These are phyloP conservation scores for Neurospora tetraspora DNA, from an alignment of 495 filamentous ascomycete species.

Conservation along the genomic window DNA sequence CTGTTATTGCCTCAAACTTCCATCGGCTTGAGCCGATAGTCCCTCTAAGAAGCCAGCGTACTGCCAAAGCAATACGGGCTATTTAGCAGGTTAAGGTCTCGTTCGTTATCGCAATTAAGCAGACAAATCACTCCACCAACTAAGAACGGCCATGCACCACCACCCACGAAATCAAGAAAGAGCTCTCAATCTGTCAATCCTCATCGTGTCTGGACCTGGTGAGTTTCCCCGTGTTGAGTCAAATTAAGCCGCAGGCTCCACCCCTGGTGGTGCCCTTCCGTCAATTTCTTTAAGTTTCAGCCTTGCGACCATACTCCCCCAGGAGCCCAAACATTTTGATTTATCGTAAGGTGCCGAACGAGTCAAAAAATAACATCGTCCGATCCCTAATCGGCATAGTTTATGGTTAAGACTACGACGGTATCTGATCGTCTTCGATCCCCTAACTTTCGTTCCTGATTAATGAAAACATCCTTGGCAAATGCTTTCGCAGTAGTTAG, in stretches of 20 bases:
- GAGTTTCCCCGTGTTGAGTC: slow-evolving; percentile 60
- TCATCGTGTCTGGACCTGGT: slow-evolving; percentile 58
- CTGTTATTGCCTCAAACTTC: slow-evolving; percentile 64
- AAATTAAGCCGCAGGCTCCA: slow-evolving; percentile 62
- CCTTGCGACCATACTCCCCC: neutral
- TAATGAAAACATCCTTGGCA: neutral
- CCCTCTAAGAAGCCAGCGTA: slow-evolving; percentile 59
- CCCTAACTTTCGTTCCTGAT: neutral
- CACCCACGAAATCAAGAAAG: slow-evolving; percentile 57
- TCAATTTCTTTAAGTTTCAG: neutral
- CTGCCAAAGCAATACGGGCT: slow-evolving; percentile 54
- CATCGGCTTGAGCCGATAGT: slow-evolving; percentile 61
- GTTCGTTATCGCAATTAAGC: slow-evolving; percentile 70
- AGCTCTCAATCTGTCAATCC: slow-evolving; percentile 57
- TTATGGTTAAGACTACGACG: neutral
- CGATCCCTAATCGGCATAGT: neutral
- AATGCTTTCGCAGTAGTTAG: slow-evolving; percentile 49
- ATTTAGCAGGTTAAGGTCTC: slow-evolving; percentile 67
- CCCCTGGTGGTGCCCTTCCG: slow-evolving; percentile 51
- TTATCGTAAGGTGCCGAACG: neutral
- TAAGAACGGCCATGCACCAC: slow-evolving; percentile 59
- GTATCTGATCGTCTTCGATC: neutral
- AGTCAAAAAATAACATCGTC: neutral
- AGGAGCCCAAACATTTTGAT: neutral
- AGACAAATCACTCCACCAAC: slow-evolving; percentile 63